Base-by-base conservation (phyloP, 1,139 yeast species). In the Kodamaea sp. region DNA sequence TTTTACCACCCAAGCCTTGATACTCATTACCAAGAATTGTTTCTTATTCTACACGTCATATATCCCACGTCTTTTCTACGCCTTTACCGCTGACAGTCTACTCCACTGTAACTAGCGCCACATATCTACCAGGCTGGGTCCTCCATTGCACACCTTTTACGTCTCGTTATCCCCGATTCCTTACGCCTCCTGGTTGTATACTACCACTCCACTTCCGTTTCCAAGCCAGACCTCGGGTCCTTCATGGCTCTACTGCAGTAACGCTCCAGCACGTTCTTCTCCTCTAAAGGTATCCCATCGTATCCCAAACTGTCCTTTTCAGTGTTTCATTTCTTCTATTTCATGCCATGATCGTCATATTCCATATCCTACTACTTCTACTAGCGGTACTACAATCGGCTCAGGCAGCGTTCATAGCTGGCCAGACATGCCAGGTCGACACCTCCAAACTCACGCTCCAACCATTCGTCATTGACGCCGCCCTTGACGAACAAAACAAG, bases 401-500 rank as follows among this genome's bases (percentile, higher is more conserved):
- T 24, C 29, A 22, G n/a, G 47, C 42, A 4, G 50, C 50, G 6
- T 48, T 48, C 32, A 34, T 53, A n/a, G 43, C 44, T 20, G 27
- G 48, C 9, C 35, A 34, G 25, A 11, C 22, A 9, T 46, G 50
- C 28, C 34, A 35, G 9, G 7, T 34, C n/a, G 37, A 39, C 22
- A 20, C 24, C 12, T 24, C 38, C 25, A 25, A 29, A 12, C 35
- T 34, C 28, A 35, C 43, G 4, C 42, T 73, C 11, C 59, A 57
- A 7, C 59, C 60, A 6, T 63, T 70, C 22, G 47, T 71, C 14
- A 57, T 70, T 10, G 72, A 72, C 46, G 76, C 62, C 7, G 71
- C 69, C 5, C 51, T 70, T 20, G 67, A 70, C 43, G 58, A 57
- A 32, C 56, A 56, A 7, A 42, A 57, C 31, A 47, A 61, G 39